phyloP scores from a whole-genome alignment of 2,329 filamentous ascomycete genomes.

The Alternaria sp. region DNA sequence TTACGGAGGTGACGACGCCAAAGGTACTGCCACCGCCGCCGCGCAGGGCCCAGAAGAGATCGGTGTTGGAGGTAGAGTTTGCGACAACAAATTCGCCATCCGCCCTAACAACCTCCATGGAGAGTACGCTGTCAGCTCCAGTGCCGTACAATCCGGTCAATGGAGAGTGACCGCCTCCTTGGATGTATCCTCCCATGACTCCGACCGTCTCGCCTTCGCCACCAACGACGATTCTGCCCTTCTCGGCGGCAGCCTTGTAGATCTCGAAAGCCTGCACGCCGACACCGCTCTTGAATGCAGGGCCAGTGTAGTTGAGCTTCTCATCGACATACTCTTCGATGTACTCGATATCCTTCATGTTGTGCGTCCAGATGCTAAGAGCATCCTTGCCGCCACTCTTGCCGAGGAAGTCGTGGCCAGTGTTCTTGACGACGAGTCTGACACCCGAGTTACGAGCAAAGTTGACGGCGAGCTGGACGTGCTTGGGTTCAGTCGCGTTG shows the following conservation, averaged over 20 bases:
- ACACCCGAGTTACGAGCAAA: conserved; percentile 44
- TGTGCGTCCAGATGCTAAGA: conserved; percentile 47
- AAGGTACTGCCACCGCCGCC: conserved; percentile 46
- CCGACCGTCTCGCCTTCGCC: conserved; percentile 61
- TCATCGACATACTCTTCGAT: conserved; percentile 41
- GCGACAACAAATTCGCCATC: conserved; percentile 39
- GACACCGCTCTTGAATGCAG: conserved; percentile 62
- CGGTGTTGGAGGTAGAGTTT: conserved; percentile 37
- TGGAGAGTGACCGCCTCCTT: conserved; percentile 63
- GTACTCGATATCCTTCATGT: conserved; percentile 45
- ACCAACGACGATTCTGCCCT: conserved; percentile 59
- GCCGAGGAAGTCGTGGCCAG: conserved; percentile 46
- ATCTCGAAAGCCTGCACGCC: conserved; percentile 62
- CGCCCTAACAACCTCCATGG: conserved; percentile 43
- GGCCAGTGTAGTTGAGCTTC: conserved; percentile 50
- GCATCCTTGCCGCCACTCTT: conserved; percentile 44
- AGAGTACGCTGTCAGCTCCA: conserved; percentile 46
- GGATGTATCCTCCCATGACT: conserved; percentile 52
- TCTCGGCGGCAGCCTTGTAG: conserved; percentile 57
- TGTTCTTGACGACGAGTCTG: conserved; percentile 44
- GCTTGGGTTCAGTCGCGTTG: conserved; percentile 44
- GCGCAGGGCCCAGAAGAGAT: conserved; percentile 47
- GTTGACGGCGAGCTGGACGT: conserved; percentile 46
- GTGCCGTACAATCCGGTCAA: conserved; percentile 55
- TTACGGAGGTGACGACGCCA: conserved; percentile 42